These are phyloP conservation scores for Xerocomus nothofagi DNA, from an alignment of 1,284 basidiomycete species.

Conservation along the genomic window DNA sequence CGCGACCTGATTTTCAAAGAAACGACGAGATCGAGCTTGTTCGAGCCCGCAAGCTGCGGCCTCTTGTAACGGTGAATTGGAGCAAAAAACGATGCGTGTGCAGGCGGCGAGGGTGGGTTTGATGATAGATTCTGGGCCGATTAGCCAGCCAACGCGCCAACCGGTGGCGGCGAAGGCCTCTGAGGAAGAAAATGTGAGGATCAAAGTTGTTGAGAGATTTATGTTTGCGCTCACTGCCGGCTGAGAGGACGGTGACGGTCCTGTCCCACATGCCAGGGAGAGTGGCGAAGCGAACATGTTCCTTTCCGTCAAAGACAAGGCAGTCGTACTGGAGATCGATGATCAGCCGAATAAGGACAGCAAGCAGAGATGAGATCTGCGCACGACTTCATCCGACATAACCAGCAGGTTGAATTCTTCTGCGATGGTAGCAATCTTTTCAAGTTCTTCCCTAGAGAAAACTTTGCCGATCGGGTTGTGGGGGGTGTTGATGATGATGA, in stretches of 20 bases:
- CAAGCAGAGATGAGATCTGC: conserved; percentile 39
- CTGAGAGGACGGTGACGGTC: conserved; percentile 81
- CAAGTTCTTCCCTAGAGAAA: conserved; percentile 82
- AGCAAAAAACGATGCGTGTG: conserved; percentile 94
- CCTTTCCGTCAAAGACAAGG: conserved; percentile 83
- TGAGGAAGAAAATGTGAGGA: conserved; percentile 31
- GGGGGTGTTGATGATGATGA: conserved; percentile 93
- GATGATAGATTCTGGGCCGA: conserved; percentile 85
- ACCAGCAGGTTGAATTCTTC: conserved; percentile 93
- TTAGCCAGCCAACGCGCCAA: conserved; percentile 97
- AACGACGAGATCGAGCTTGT: conserved; percentile 68
- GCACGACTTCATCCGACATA: conserved; percentile 93
- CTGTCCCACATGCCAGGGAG: conserved; percentile 99
- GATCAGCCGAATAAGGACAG: conserved; percentile 1
- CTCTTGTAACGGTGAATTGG: conserved; percentile 91
- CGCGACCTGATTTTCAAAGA: conserved; percentile 76
- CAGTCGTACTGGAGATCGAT: conserved; percentile 83
- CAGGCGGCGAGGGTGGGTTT: conserved; percentile 86
- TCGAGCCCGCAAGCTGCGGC: conserved; percentile 87
- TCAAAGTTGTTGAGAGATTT: background rate
- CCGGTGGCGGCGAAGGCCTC: conserved; percentile 98
- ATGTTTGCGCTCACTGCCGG: conserved; percentile 59
- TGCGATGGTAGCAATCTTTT: conserved; percentile 81
- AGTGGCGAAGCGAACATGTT: conserved; percentile 90
- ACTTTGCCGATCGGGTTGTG: conserved; percentile 98